Percentiles rank a stretch among this genome's conserved stretches.
These are phyloP conservation scores for Draba incana DNA, from an alignment of 345 rosid species.

Conservation along the genomic window DNA sequence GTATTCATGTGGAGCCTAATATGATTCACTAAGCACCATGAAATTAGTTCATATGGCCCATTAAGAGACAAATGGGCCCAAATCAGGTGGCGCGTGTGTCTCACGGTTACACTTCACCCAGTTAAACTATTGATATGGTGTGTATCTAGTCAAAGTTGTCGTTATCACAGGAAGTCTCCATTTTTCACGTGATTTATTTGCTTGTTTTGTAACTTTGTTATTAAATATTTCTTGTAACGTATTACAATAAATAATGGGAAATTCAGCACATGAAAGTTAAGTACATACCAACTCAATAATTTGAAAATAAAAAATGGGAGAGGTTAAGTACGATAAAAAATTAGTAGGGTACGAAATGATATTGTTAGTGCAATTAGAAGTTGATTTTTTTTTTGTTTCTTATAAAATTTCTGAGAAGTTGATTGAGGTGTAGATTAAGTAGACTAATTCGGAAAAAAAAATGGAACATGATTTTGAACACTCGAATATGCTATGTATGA, in stretches of 20 bases:
- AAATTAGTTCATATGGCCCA: conserved; percentile 11
- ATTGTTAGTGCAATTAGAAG: background rate
- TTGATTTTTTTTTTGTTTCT: too few relatives aligned
- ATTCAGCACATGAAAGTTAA: conserved; percentile 2
- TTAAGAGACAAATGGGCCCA: background rate
- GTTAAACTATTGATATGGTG: background rate
- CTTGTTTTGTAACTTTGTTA: background rate
- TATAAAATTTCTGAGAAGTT: too few relatives aligned
- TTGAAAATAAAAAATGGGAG: background rate
- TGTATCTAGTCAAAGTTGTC: background rate
- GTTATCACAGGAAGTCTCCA: background rate
- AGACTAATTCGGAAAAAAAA: background rate
- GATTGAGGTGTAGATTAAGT: background rate
- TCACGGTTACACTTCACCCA: conserved; percentile 11
- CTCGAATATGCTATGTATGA: background rate
- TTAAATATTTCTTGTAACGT: background rate
- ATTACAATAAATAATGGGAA: background rate
- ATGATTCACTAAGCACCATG: conserved; percentile 9
- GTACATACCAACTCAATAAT: background rate
- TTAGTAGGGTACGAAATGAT: background rate
- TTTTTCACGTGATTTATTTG: conserved; percentile 23
- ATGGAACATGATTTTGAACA: background rate
- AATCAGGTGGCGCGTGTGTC: background rate
- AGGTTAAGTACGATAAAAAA: too few relatives aligned
- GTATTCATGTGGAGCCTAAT: conserved; percentile 3